Evolutionary conservation across 768 basidiomycete species (phyloP), one percentile per base, ranked within the genome.

Genomic region (Erythrobasidium yunnanense): DNA sequence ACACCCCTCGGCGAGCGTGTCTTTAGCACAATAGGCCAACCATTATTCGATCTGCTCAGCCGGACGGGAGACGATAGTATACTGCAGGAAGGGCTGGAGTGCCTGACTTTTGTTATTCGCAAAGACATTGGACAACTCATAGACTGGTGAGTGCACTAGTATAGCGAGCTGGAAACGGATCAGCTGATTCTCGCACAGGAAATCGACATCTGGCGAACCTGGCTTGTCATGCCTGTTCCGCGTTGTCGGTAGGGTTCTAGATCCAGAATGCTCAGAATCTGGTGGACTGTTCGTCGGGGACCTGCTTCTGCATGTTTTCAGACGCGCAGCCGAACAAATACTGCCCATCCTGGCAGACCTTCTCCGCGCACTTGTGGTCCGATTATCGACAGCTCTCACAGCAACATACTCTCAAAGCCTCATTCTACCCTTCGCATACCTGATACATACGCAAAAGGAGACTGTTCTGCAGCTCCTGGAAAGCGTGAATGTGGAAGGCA

Each of bases 251-350:
- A 84, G 82, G 68, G 81, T 88, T 49, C 79, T 99, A 27, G 82
- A 84, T 65, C 80, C 80, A 0, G 83, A 80, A 67, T 83, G 87
- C 69, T 87, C 90, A 68, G 95, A 99, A 76, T 87, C 91, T 0
- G 90, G 87, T 42, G 93, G 92, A 8, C 81, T 97, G 22, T 86
- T 87, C 56, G 86, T 96, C 51, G 95, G 95, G 20, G 93, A 97
- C 73, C 80, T 99, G 46, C 87, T 99, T 73, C 88, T 97, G 70
- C 91, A 96, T 71, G 79, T 97, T 25, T 79, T 99, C 53, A 82
- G 93, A 25, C 84, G 83, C 68, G 87, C 88, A 0, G 89, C 89
- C 13, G 83, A 85, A 13, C 79, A 84, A 1, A 82, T 97, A 20
- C 79, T 87, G 0, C 85, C 91, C 1, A 88, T 91, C 4, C 81